A percentile compares a stretch with the other conserved stretches of the same genome.
Conservation (phyloP, 257 asterid genomes). For the Nicotiana benthamiana region DNA sequence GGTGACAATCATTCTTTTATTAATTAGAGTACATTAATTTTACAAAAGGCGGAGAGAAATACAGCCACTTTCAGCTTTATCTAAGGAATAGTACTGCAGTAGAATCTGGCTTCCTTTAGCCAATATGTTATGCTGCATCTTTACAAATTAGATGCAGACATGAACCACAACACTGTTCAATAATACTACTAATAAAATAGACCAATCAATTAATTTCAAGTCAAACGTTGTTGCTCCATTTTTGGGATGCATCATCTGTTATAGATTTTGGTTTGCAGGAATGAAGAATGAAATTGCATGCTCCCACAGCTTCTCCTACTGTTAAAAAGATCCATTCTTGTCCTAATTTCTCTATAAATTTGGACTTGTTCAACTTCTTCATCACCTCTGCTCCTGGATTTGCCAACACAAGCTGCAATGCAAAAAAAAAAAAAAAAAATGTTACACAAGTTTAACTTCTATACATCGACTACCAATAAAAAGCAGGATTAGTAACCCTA, state of each 20-base stretch:
- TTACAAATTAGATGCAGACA: not conserved
- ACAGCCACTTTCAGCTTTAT: not conserved
- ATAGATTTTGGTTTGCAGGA: slow-evolving; percentile 33
- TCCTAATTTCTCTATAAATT: slow-evolving; percentile 61
- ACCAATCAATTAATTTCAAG: not conserved
- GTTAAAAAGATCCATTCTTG: slow-evolving; percentile 84
- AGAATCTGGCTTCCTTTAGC: slow-evolving; percentile 1
- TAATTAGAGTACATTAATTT: not conserved
- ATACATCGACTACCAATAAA: not conserved
- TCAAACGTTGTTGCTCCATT: slow-evolving; percentile 53
- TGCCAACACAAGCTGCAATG: slow-evolving; percentile 53
- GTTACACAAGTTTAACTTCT: not conserved
- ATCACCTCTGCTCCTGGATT: slow-evolving; percentile 86
- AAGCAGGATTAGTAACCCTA: too few relatives aligned
- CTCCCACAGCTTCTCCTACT: slow-evolving; percentile 86
- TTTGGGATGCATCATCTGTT: slow-evolving; percentile 12
- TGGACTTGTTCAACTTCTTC: slow-evolving; percentile 80
- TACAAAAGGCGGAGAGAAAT: not conserved
- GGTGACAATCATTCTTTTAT: not conserved
- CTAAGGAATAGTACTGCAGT: not conserved
- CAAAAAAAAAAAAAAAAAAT: not conserved
- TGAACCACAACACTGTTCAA: not conserved
- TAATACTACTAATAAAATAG: not conserved
- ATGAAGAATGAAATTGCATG: slow-evolving; percentile 79
- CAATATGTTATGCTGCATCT: not conserved